Evolutionary conservation across 139 green algal genomes (phyloP), one percentile per base, ranked within the genome.

Genomic region (Monoraphidium neglectum): DNA sequence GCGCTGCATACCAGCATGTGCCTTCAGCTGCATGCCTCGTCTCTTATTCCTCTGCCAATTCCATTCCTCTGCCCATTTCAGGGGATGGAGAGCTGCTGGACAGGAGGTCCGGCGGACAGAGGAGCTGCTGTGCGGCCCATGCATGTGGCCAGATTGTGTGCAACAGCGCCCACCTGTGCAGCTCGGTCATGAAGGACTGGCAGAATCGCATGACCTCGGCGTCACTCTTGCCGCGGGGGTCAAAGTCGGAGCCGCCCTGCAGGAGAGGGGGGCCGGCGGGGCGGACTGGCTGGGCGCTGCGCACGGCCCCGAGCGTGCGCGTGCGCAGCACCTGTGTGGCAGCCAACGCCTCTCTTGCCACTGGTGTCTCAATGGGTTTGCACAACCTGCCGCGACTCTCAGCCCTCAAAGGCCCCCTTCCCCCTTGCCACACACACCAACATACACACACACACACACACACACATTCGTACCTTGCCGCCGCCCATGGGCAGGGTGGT

Each of bases 141-240:
- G 28, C 68, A n/a, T 54, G 57, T 46, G 28, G 28, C 51, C 33
- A 16, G 30, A 35, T 35, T 16, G 2, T 49, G 32, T n/a, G 49
- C 80, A 78, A 28, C 87, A 83, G 77, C 89, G 74, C 43, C 59
- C 54, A 76, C 70, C 53, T 63, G 35, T 37, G 68, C 56, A 97
- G 83, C 85, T 95, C 92, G 1, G 86, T 93, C 90, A 96, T 95
- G 84, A 95, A 95, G 60, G 70, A 81, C 84, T 94, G 90, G 77
- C 89, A 93, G 82, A 95, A 93, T 43, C 83, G 76, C 86, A 91
- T 89, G 38, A 88, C 84, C 80, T 86, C 91, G 37, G 33, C 71
- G 74, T 94, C 89, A 23, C 68, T 87, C 80, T 91, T 92, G 65
- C 86, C 87, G 81, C 65, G 60, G 71, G 93, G 93, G 81, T 97